Evolutionary conservation across 805 yeast genomes (phyloP).

Genomic region (Priceomyces fermenticarens): DNA sequence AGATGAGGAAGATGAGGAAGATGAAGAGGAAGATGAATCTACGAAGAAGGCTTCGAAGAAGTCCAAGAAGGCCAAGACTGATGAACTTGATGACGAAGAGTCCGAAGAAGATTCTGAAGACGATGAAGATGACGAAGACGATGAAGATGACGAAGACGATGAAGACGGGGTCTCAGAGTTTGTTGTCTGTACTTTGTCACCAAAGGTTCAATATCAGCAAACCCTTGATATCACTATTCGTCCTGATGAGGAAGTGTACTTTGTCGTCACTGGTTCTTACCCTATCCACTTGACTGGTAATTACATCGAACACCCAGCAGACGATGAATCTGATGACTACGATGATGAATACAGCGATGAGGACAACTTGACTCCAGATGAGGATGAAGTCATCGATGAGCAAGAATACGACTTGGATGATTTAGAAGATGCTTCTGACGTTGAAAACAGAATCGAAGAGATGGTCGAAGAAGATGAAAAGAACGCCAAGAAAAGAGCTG

Average conservation of each 20-base stretch:
- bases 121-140: slow-evolving; percentile 50
- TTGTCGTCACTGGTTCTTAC: slow-evolving; percentile 95
- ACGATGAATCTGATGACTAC: slow-evolving; percentile 56
- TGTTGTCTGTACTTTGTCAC: slow-evolving; percentile 86
- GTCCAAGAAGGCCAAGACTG: slow-evolving; percentile 17
- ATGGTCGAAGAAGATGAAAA: slow-evolving; percentile 55
- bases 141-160: slow-evolving; percentile 56
- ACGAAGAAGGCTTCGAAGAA: slow-evolving; percentile 21
- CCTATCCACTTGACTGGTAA: slow-evolving; percentile 91
- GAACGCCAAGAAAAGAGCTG: slow-evolving; percentile 30
- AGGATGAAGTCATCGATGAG: slow-evolving; percentile 62
- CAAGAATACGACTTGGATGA: slow-evolving; percentile 56
- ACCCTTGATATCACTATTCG: slow-evolving; percentile 83
- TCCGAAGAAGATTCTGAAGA: slow-evolving; percentile 53
- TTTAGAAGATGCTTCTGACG: slow-evolving; percentile 65
- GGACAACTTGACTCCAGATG: slow-evolving; percentile 72
- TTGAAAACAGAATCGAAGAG: slow-evolving; percentile 72
- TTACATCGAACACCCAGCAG: slow-evolving; percentile 94
- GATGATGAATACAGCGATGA: slow-evolving; percentile 48
- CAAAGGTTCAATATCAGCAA: slow-evolving; percentile 83
- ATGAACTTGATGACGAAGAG: slow-evolving; percentile 24
- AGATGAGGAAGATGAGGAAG: slow-evolving; percentile 44
- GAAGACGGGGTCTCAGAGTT: slow-evolving; percentile 81
- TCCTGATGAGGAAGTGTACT: slow-evolving; percentile 91
- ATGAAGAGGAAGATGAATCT: slow-evolving; percentile 26